Evolutionary conservation across 331 rosid genomes (phyloP).

Genomic region (Arachis monticola): DNA sequence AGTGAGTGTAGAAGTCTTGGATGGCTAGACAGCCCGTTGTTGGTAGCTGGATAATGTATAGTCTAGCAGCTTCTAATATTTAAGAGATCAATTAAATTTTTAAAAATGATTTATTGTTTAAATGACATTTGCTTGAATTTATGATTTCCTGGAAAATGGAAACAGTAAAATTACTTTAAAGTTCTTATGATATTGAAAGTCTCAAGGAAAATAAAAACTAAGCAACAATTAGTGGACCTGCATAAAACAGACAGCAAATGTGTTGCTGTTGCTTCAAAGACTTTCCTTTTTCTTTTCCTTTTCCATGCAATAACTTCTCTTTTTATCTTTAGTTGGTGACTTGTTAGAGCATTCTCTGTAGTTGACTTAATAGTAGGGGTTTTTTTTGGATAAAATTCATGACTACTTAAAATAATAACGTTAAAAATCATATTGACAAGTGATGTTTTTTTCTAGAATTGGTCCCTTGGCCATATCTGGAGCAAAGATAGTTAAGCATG

Average conservation of each 20-base stretch:
- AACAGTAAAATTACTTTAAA: constrained; percentile 13
- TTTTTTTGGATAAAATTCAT: too few relatives aligned
- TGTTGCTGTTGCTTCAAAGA: constrained; percentile 8
- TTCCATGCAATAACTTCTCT: constrained; percentile 13
- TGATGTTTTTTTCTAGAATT: constrained; percentile 91
- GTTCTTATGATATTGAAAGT: constrained; percentile 1
- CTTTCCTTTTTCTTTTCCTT: background rate
- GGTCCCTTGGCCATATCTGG: constrained; percentile 93
- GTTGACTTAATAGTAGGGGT: too few relatives aligned
- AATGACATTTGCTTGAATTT: constrained; percentile 11
- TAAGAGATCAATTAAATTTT: constrained; percentile 7
- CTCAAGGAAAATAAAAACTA: background rate
- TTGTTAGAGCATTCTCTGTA: constrained; percentile 21
- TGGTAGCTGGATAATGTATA: background rate
- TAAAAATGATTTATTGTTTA: background rate
- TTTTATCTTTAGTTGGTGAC: constrained; percentile 32
- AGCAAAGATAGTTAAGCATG: constrained; percentile 83
- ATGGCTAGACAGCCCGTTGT: background rate
- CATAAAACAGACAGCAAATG: constrained; percentile 21
- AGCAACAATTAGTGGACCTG: constrained; percentile 15
- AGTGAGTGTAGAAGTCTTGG: background rate
- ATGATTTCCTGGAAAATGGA: constrained; percentile 5
- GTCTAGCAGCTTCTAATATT: constrained; percentile 16
- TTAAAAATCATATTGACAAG: constrained; percentile 51
- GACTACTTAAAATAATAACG: too few relatives aligned